phyloP scores from a whole-genome alignment of 2,329 filamentous ascomycete genomes.

The Sporothrix schenckii region DNA sequence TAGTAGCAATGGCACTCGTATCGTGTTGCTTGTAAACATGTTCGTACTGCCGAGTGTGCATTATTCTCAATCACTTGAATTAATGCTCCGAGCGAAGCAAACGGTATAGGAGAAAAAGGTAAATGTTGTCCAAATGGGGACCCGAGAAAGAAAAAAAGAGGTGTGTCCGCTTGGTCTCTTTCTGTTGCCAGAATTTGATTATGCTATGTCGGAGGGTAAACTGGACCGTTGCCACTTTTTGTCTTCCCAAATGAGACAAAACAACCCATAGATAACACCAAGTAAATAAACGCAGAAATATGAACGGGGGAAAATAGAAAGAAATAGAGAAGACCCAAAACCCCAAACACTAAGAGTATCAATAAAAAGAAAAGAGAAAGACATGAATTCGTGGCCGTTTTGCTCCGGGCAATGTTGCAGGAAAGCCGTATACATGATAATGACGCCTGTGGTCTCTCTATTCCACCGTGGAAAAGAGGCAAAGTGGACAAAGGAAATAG shows the following conservation, averaged over 20 bases:
- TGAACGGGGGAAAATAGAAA: background rate
- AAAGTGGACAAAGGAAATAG: background rate
- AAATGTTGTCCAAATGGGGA: background rate
- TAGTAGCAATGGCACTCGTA: too few relatives aligned
- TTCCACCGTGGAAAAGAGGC: background rate
- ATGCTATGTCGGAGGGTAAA: background rate
- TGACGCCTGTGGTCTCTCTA: constrained; percentile 21
- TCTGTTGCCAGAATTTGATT: constrained; percentile 19
- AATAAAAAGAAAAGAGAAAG: background rate
- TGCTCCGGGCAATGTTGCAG: constrained; percentile 18
- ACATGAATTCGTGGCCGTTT: constrained; percentile 19
- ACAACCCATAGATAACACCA: background rate
- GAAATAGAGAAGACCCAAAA: background rate
- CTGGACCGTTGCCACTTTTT: background rate
- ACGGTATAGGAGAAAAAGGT: too few relatives aligned
- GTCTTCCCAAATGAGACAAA: constrained; percentile 19
- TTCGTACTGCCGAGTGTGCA: too few relatives aligned
- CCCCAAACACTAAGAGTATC: background rate
- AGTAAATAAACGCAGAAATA: background rate
- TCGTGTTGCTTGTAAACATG: too few relatives aligned
- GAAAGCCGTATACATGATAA: constrained; percentile 15
- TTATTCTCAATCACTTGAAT: too few relatives aligned
- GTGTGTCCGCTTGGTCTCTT: background rate
- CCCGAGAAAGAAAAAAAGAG: background rate
- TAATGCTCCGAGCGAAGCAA: too few relatives aligned